Evolutionary conservation across 371 early-diverging fungal genomes (phyloP).

Genomic region (Batkoa obscura): DNA sequence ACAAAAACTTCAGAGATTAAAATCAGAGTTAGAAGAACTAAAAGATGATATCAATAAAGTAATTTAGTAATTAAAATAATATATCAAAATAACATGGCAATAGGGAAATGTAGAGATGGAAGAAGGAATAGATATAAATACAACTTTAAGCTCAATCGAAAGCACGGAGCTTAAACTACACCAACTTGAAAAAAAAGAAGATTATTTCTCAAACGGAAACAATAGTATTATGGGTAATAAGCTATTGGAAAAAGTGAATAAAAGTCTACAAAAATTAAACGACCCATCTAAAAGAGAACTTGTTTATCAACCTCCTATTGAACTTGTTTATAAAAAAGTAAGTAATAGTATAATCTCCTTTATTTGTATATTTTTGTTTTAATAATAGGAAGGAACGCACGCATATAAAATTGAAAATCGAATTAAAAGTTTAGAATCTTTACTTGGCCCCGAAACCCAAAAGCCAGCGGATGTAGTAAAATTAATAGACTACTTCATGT

Average conservation of each 20-base stretch:
- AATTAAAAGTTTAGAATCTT: background rate
- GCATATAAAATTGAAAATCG: background rate
- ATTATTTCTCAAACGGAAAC: background rate
- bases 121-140: background rate
- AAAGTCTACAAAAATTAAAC: background rate
- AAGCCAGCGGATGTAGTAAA: background rate
- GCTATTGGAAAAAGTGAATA: background rate
- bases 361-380: background rate
- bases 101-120: background rate
- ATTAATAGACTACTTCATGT: background rate
- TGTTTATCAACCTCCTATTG: background rate
- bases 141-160: background rate
- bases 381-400: background rate
- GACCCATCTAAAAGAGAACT: background rate
- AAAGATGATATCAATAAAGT: background rate
- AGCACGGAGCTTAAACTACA: background rate
- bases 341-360: background rate
- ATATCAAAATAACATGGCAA: background rate
- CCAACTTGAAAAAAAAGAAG: background rate
- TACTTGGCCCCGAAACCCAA: background rate
- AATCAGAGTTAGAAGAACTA: background rate
- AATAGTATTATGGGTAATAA: background rate
- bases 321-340: constrained; percentile 1
- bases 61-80: background rate
- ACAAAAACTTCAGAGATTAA: background rate